phyloP scores from a whole-genome alignment of 805 yeast genomes.

The Ogataea ramenticola region DNA sequence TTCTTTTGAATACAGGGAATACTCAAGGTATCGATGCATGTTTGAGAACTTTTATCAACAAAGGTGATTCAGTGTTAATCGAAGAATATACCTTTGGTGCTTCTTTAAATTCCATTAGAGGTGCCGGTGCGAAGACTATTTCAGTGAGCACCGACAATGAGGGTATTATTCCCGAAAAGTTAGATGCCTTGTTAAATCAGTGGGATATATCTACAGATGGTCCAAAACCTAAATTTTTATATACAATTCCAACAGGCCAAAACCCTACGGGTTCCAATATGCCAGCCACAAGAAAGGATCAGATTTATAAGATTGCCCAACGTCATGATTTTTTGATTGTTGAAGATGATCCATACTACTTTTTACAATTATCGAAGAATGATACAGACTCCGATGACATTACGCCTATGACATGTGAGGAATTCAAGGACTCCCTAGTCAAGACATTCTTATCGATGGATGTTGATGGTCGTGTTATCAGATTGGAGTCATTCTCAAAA shows the following conservation, averaged over 20 bases:
- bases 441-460: slow-evolving; percentile 65
- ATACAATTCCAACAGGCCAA: slow-evolving; percentile 87
- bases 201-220: slow-evolving; percentile 35
- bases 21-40: slow-evolving; percentile 80
- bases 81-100: slow-evolving; percentile 65
- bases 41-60: slow-evolving; percentile 40
- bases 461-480: slow-evolving; percentile 70
- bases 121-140: slow-evolving; percentile 47
- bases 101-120: slow-evolving; percentile 52
- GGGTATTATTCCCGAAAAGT: slow-evolving; percentile 46
- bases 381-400: slow-evolving; percentile 28
- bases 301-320: slow-evolving; percentile 61
- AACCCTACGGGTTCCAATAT: slow-evolving; percentile 87
- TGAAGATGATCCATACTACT: slow-evolving; percentile 93
- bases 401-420: slow-evolving; percentile 44
- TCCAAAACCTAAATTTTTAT: slow-evolving; percentile 67
- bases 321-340: slow-evolving; percentile 72
- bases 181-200: slow-evolving; percentile 40
- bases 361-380: slow-evolving; percentile 78
- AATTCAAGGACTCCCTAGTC: slow-evolving; percentile 52
- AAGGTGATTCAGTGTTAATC: slow-evolving; percentile 56
- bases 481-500: slow-evolving; percentile 78
- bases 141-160: slow-evolving; percentile 54
- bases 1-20: slow-evolving; percentile 65
- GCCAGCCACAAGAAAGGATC: slow-evolving; percentile 57